phyloP scores from a whole-genome alignment of 345 rosid genomes.

The Brassica nigra region DNA sequence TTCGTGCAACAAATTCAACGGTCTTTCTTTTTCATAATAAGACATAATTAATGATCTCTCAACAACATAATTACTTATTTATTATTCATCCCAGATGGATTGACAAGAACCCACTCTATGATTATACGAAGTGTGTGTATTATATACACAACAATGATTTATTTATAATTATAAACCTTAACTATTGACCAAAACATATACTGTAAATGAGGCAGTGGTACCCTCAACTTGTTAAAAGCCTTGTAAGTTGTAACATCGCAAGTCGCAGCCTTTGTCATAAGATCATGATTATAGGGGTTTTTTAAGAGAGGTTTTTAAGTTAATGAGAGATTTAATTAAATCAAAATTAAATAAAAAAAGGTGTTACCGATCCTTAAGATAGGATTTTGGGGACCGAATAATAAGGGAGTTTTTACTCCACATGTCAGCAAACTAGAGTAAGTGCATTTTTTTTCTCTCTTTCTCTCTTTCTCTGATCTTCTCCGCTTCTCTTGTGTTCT shows the following conservation, averaged over 20 bases:
- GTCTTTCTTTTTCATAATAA: constrained; percentile 25
- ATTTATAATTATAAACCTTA: not conserved
- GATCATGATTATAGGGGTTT: too few species aligned
- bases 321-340: too few species aligned
- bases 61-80: constrained; percentile 18
- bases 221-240: not conserved
- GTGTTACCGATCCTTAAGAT: too few species aligned
- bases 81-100: constrained; percentile 34
- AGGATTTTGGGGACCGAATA: too few species aligned
- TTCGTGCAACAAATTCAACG: constrained; percentile 36
- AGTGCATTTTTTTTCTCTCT: too few species aligned
- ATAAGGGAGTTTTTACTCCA: too few species aligned
- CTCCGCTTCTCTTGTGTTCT: too few species aligned
- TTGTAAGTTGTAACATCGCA: not conserved
- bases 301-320: too few species aligned
- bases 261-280: too few species aligned
- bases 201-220: not conserved
- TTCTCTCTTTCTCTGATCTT: too few species aligned
- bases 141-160: not conserved
- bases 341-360: too few species aligned
- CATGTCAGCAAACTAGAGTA: too few species aligned
- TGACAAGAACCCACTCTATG: constrained; percentile 33
- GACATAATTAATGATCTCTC: constrained; percentile 27
- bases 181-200: not conserved
- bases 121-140: constrained; percentile 10